Base-by-base conservation (phyloP, 2,329 filamentous ascomycete species). In the Ascochyta rabiei region DNA sequence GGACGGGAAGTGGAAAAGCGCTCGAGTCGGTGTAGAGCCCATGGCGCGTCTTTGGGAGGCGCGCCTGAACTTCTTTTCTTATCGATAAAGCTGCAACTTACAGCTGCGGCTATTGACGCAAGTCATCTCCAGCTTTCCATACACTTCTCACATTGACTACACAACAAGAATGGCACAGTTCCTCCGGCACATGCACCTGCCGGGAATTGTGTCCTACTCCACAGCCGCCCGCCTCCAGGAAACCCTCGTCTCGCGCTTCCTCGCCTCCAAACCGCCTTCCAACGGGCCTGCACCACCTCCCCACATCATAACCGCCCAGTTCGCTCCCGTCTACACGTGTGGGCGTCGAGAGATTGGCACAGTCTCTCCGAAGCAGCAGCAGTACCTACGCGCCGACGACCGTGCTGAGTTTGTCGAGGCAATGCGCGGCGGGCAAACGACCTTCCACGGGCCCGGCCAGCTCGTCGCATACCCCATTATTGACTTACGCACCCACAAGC, bases 391-490 rank as follows among this genome's bases (percentile, higher is more conserved):
- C 40, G 60, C 69, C 28, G 54, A 72, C 28, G 77, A 77, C 31
- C 64, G 72, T 23, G 89, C 88, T 3, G 79, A 84, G n/a, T 85
- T 95, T 64, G 76, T 85, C 38, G 82, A 87, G 66, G 89, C 90
- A 13, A 83, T 86, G n/a, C 87, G 95, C 49, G 95, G 95, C 57
- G 95, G 95, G 0, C 86, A 96, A 62, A 93, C 91, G 0, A 98
- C 95, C 2, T 98, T 96, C 78, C 95, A 99, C 73, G 95, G 93
- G 0, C 95, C 93, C 0, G 93, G 93, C 0, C 95, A 99, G 74
- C 78, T 96, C 43, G 90, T 97, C 31, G 86, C 93, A n/a, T 99
- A 96, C 80, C 91, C 93, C 3, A 85, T 97, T 45, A 74, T 96
- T n/a, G 91, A 96, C 73, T 82, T 98, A 52, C 85, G 85, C 49